These are phyloP conservation scores for Eleusine indica DNA, from an alignment of 176 grass and related monocot species.

Conservation along the genomic window DNA sequence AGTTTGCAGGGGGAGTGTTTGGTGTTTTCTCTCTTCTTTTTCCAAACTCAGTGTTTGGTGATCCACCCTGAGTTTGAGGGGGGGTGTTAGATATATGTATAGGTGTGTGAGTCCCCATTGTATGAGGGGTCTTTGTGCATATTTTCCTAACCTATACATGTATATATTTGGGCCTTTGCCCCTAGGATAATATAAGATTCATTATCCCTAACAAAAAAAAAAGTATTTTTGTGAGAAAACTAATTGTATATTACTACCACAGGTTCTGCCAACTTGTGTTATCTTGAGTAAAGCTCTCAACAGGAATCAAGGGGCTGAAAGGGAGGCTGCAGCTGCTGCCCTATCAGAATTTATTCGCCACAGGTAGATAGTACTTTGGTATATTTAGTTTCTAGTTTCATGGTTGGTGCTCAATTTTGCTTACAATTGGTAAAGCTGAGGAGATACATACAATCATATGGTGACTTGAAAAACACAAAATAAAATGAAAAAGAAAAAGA, in stretches of 20 bases:
- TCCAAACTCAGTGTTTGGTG: too few relatives aligned
- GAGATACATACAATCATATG: background rate
- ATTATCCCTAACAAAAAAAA: background rate
- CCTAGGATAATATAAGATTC: too few relatives aligned
- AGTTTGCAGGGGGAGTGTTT: too few relatives aligned
- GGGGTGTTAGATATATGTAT: too few relatives aligned
- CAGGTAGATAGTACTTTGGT: constrained; percentile 55
- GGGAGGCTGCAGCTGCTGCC: constrained; percentile 91
- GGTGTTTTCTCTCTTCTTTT: too few relatives aligned
- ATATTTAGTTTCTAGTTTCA: constrained; percentile 29
- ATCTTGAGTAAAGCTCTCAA: constrained; percentile 85
- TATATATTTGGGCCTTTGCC: too few relatives aligned
- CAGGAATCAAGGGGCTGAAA: constrained; percentile 85
- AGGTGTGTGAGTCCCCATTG: too few relatives aligned
- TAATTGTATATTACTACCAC: constrained; percentile 38
- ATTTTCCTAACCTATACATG: too few relatives aligned
- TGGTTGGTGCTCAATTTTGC: constrained; percentile 13
- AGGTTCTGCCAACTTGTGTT: constrained; percentile 85
- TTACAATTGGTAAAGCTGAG: background rate
- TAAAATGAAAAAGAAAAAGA: background rate
- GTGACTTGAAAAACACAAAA: background rate
- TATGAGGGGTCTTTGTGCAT: too few relatives aligned
- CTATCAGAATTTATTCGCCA: constrained; percentile 88
- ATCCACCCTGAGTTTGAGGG: too few relatives aligned
- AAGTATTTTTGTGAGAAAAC: background rate